phyloP scores from a whole-genome alignment of 805 yeast genomes.

The Debaryomyces tyrocola region DNA sequence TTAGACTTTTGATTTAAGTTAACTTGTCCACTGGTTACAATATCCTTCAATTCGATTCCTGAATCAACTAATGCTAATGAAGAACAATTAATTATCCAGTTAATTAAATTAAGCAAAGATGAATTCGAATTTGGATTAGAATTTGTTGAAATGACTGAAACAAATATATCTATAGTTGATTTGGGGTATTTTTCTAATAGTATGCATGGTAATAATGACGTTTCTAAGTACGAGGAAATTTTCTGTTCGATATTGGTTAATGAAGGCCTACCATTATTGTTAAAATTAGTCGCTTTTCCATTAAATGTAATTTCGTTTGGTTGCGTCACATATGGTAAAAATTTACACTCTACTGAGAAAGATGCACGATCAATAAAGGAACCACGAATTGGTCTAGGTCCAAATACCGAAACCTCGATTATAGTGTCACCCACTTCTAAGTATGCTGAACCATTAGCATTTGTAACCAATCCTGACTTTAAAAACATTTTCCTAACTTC shows the following conservation, averaged over 20 bases:
- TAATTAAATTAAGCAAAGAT: constrained; percentile 38
- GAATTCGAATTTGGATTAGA: constrained; percentile 17
- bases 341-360: constrained; percentile 58
- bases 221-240: constrained; percentile 51
- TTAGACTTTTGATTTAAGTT: constrained; percentile 10
- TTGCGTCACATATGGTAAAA: constrained; percentile 50
- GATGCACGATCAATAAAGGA: constrained; percentile 67
- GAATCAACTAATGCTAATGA: constrained; percentile 82
- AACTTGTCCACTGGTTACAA: constrained; percentile 68
- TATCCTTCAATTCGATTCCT: constrained; percentile 74
- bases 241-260: constrained; percentile 44
- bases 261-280: constrained; percentile 29
- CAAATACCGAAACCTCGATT: constrained; percentile 72
- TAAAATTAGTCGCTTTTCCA: constrained; percentile 15
- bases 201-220: constrained; percentile 53
- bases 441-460: constrained; percentile 82
- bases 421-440: constrained; percentile 65
- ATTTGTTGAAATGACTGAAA: constrained; percentile 61
- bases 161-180: constrained; percentile 77
- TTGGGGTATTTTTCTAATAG: constrained; percentile 79
- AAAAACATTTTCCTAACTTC: constrained; percentile 50
- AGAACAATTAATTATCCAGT: constrained; percentile 60
- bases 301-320: constrained; percentile 34
- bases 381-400: constrained; percentile 85
- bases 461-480: constrained; percentile 63